Percentiles rank a stretch among this genome's conserved stretches.
Evolutionary conservation across 129 eudicot species (phyloP).

Genomic region (Flaveria brownii): DNA sequence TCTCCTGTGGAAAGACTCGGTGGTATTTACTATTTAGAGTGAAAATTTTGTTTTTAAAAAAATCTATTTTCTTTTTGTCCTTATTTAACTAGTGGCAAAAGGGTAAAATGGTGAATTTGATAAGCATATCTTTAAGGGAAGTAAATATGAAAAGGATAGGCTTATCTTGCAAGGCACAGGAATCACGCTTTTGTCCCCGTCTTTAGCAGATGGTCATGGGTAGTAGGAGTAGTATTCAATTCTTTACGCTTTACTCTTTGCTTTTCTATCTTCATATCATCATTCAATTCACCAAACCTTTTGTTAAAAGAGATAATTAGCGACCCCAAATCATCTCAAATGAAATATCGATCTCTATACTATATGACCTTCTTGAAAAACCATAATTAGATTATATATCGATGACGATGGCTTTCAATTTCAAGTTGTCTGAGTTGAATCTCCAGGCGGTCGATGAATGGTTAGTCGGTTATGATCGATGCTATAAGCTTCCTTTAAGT

Average conservation of each 20-base stretch:
- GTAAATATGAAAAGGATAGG: slow-evolving; percentile 30
- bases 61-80: too few relatives aligned
- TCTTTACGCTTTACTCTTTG: slow-evolving; percentile 38
- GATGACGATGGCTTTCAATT: not conserved
- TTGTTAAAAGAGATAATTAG: slow-evolving; percentile 4
- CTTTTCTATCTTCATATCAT: slow-evolving; percentile 41
- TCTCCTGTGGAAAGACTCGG: too few relatives aligned
- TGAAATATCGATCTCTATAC: not conserved
- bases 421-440: not conserved
- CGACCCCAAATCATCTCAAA: slow-evolving; percentile 7
- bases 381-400: not conserved
- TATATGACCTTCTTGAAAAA: not conserved
- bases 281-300: slow-evolving; percentile 33
- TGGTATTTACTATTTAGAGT: not conserved
- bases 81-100: not conserved
- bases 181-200: slow-evolving; percentile 40
- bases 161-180: slow-evolving; percentile 59
- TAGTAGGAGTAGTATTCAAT: slow-evolving; percentile 29
- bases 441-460: not conserved
- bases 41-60: too few relatives aligned
- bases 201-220: slow-evolving; percentile 31
- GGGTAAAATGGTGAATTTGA: slow-evolving; percentile 21
- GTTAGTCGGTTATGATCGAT: not conserved
- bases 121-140: slow-evolving; percentile 28
- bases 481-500: not conserved